A percentile compares a stretch with the other conserved stretches of the same genome.
Conservation (phyloP, 495 filamentous ascomycete species). For the Lophiostoma macrostomum region DNA sequence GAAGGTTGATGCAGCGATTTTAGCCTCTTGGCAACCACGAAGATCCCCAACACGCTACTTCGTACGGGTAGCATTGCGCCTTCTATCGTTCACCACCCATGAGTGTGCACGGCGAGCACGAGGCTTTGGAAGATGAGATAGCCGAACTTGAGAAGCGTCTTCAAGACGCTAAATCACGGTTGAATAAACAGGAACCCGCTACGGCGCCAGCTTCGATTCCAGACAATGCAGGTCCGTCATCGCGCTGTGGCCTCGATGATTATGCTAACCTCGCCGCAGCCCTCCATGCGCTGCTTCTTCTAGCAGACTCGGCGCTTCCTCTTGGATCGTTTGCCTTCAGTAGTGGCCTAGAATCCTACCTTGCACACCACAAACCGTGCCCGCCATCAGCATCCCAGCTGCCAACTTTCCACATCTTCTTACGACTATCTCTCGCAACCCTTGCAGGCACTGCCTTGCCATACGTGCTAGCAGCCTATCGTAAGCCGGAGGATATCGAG, state of each 20-base stretch:
- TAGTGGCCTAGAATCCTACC: conserved; percentile 88
- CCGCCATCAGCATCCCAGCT: conserved; percentile 41
- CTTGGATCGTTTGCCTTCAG: conserved; percentile 97
- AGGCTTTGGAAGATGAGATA: conserved; percentile 51
- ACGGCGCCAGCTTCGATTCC: background rate
- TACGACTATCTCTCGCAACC: conserved; percentile 72
- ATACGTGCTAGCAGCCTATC: conserved; percentile 75
- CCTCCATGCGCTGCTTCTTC: conserved; percentile 78
- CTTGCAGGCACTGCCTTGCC: conserved; percentile 78
- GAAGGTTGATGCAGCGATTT: too few species aligned
- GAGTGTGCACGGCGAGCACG: conserved; percentile 17
- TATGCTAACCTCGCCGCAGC: conserved; percentile 21
- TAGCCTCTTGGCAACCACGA: too few species aligned
- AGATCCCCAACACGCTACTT: conserved; percentile 1
- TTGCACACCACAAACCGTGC: conserved; percentile 64
- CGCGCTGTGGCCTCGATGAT: background rate
- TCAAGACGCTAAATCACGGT: conserved; percentile 40
- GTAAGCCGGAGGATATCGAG: conserved; percentile 53
- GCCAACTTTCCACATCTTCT: conserved; percentile 63
- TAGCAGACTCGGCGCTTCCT: conserved; percentile 93
- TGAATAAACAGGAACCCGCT: conserved; percentile 15
- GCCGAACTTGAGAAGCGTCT: conserved; percentile 51
- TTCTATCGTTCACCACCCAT: conserved; percentile 14
- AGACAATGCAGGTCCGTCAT: conserved; percentile 20
- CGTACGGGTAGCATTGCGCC: background rate